Conservation (phyloP, 352 stramenopile genomes). For the Globisporangium mamillatum region DNA sequence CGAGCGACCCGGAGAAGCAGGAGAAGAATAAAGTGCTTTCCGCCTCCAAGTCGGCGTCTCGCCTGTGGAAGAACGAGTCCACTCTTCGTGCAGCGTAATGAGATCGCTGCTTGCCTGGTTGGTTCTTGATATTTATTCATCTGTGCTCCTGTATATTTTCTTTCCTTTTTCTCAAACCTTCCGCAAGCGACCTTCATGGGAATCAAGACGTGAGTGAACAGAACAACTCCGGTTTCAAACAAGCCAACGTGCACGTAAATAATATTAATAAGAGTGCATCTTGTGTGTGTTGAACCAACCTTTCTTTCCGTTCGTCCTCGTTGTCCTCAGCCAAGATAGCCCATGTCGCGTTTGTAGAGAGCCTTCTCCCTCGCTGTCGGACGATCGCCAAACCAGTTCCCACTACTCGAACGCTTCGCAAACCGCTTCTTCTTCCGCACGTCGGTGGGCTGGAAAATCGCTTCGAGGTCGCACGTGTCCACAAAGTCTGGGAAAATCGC, state of each 20-base stretch:
- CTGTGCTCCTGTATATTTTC: neutral
- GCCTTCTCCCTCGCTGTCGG: slow-evolving; percentile 74
- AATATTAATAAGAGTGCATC: slow-evolving; percentile 16
- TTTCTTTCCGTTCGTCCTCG: neutral
- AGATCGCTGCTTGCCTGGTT: neutral
- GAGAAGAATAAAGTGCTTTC: neutral
- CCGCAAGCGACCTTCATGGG: neutral
- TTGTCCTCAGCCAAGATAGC: slow-evolving; percentile 45
- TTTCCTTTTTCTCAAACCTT: neutral
- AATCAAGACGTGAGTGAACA: neutral
- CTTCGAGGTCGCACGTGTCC: slow-evolving; percentile 79
- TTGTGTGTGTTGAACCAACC: neutral
- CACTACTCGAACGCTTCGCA: slow-evolving; percentile 71
- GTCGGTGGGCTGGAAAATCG: slow-evolving; percentile 78
- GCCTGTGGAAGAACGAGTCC: slow-evolving; percentile 18
- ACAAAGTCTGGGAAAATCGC: slow-evolving; percentile 84
- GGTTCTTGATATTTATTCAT: neutral
- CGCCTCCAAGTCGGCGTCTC: slow-evolving; percentile 1
- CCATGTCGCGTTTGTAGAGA: slow-evolving; percentile 84
- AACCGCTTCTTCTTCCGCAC: slow-evolving; percentile 79
- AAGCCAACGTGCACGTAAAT: slow-evolving; percentile 17
- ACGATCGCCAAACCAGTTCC: slow-evolving; percentile 82
- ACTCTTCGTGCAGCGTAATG: slow-evolving; percentile 12
- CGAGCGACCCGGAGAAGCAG: slow-evolving; percentile 14
- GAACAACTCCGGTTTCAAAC: neutral